A percentile compares a stretch with the other conserved stretches of the same genome.
Conservation (phyloP, 768 basidiomycete genomes). For the Lentinula boryana region DNA sequence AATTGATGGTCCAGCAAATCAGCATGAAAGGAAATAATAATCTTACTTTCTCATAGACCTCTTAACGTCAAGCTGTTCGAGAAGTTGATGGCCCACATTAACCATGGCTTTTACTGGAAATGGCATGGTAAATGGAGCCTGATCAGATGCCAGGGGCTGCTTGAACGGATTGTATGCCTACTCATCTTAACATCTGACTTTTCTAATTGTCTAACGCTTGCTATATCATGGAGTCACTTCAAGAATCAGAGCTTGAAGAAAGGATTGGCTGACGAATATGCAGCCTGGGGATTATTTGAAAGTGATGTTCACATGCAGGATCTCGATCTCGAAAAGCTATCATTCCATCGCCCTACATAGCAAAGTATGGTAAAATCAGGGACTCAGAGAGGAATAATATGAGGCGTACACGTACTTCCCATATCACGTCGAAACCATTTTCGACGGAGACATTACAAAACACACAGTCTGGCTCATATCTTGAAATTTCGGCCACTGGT, state of each 20-base stretch:
- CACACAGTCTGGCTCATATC: slow-evolving; percentile 19
- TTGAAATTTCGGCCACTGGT: not conserved
- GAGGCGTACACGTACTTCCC: slow-evolving; percentile 31
- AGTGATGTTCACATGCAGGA: slow-evolving; percentile 45
- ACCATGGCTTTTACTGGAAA: slow-evolving; percentile 40
- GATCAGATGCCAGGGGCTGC: not conserved
- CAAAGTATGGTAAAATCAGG: not conserved
- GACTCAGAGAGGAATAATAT: not conserved
- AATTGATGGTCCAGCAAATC: slow-evolving; percentile 6
- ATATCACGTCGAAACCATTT: slow-evolving; percentile 42
- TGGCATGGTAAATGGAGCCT: not conserved
- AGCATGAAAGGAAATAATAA: not conserved
- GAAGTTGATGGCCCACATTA: slow-evolving; percentile 42
- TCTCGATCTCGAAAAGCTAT: slow-evolving; percentile 45
- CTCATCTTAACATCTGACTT: slow-evolving; percentile 42
- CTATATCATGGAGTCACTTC: slow-evolving; percentile 24
- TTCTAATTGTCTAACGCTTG: slow-evolving; percentile 45
- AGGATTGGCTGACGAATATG: slow-evolving; percentile 38
- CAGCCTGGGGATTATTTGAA: slow-evolving; percentile 43
- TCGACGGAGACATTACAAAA: slow-evolving; percentile 40
- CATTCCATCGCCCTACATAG: slow-evolving; percentile 32
- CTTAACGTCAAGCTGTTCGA: slow-evolving; percentile 43
- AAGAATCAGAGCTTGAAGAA: not conserved
- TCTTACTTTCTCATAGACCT: slow-evolving; percentile 39
- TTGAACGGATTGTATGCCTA: slow-evolving; percentile 18